These are phyloP conservation scores for Tolypocladium ovalisporum DNA, from an alignment of 2,329 filamentous ascomycete genomes.

Conservation along the genomic window DNA sequence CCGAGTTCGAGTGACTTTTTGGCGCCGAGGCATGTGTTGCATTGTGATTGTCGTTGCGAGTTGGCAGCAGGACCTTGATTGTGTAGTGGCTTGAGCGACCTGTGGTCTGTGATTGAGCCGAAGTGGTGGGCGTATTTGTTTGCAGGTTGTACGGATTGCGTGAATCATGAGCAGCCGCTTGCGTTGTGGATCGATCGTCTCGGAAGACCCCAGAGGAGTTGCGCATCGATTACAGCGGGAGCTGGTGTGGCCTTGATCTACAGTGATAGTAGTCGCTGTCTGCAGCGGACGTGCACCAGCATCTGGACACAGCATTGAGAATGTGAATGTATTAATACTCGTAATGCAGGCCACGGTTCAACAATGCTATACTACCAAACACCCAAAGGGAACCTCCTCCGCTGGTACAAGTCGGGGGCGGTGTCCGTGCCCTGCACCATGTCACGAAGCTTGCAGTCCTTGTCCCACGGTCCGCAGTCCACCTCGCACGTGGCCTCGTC, in stretches of 20 bases:
- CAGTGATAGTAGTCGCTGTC: neutral
- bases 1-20: neutral
- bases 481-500: conserved; percentile 3
- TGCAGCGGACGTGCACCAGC: neutral
- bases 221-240: neutral
- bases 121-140: neutral
- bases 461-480: conserved; percentile 10
- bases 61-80: neutral
- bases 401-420: neutral
- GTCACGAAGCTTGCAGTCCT: neutral
- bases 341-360: neutral
- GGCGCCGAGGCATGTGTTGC: neutral
- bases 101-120: neutral
- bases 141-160: too few relatives aligned
- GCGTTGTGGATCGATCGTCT: too few relatives aligned
- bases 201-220: neutral
- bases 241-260: too few relatives aligned
- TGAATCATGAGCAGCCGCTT: too few relatives aligned
- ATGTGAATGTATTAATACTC: neutral
- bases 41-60: neutral
- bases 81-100: neutral
- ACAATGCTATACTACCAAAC: neutral
- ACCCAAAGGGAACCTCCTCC: neutral
- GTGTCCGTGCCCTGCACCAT: neutral
- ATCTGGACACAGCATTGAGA: neutral